Percentiles rank a stretch among this genome's conserved stretches.
Evolutionary conservation across 2,329 filamentous ascomycete species (phyloP).

Genomic region (Colletotrichum sidae): DNA sequence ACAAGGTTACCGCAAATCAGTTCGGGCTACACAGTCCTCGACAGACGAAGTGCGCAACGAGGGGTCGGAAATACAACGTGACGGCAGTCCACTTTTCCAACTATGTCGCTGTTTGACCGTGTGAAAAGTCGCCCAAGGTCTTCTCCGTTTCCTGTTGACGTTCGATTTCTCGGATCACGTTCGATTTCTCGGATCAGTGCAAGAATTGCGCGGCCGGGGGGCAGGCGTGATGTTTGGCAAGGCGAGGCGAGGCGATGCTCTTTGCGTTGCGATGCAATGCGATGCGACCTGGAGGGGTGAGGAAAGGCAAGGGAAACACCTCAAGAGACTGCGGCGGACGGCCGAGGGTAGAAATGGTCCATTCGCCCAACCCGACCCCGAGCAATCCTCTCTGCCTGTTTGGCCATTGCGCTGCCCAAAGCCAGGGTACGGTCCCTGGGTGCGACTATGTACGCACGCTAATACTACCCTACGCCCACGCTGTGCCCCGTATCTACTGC

Average conservation of each 20-base stretch:
- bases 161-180: slow-evolving; percentile 27
- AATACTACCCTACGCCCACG: slow-evolving; percentile 23
- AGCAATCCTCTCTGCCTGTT: slow-evolving; percentile 8
- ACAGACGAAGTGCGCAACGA: slow-evolving; percentile 14
- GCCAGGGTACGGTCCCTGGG: slow-evolving; percentile 26
- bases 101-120: slow-evolving; percentile 23
- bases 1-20: slow-evolving; percentile 30
- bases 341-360: slow-evolving; percentile 38
- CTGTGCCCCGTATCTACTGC: slow-evolving; percentile 5
- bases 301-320: slow-evolving; percentile 20
- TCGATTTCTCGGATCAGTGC: slow-evolving; percentile 30
- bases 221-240: slow-evolving; percentile 15
- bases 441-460: slow-evolving; percentile 1
- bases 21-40: slow-evolving; percentile 31
- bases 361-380: slow-evolving; percentile 31
- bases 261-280: too few species aligned
- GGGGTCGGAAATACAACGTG: neutral
- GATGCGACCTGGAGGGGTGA: slow-evolving; percentile 31
- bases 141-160: slow-evolving; percentile 4
- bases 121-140: slow-evolving; percentile 34
- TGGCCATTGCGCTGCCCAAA: slow-evolving; percentile 11
- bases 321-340: slow-evolving; percentile 24
- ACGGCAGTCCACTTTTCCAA: neutral
- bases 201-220: slow-evolving; percentile 33
- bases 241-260: neutral